Evolutionary conservation across 2,329 filamentous ascomycete genomes (phyloP).

Genomic region (Xylariaceae sp.): DNA sequence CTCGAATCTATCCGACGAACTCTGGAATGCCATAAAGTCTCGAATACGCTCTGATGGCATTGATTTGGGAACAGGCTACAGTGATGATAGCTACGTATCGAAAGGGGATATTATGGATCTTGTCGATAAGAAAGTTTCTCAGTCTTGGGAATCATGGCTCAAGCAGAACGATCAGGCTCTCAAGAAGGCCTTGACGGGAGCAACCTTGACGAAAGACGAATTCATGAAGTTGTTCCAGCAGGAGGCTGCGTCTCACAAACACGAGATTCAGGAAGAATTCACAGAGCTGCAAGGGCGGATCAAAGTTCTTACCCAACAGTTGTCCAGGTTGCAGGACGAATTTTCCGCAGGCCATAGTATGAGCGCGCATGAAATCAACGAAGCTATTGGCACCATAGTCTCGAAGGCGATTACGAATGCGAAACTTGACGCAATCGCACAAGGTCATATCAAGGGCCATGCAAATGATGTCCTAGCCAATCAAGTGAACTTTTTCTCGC

Average conservation of each 20-base stretch:
- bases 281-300: conserved; percentile 19
- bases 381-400: conserved; percentile 41
- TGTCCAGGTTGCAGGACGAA: conserved; percentile 32
- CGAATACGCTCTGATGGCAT: conserved; percentile 38
- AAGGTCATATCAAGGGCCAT: conserved; percentile 44
- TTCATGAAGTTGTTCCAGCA: conserved; percentile 32
- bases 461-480: conserved; percentile 44
- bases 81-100: not conserved
- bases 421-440: conserved; percentile 45
- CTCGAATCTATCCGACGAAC: conserved; percentile 41
- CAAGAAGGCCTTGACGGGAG: conserved; percentile 35
- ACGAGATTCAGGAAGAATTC: conserved; percentile 25
- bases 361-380: conserved; percentile 39
- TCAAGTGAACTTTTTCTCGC: conserved; percentile 70
- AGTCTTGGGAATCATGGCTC: conserved; percentile 51
- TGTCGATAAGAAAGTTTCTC: conserved; percentile 28
- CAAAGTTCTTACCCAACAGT: conserved; percentile 22
- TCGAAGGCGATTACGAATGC: conserved; percentile 42
- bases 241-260: conserved; percentile 30
- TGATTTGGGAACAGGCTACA: conserved; percentile 6
- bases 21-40: conserved; percentile 45
- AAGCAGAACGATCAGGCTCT: conserved; percentile 45
- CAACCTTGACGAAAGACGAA: conserved; percentile 32
- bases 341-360: conserved; percentile 30
- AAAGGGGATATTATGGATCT: not conserved